Conservation (phyloP, 257 asterid genomes). For the Paraleonurus japonicus region DNA sequence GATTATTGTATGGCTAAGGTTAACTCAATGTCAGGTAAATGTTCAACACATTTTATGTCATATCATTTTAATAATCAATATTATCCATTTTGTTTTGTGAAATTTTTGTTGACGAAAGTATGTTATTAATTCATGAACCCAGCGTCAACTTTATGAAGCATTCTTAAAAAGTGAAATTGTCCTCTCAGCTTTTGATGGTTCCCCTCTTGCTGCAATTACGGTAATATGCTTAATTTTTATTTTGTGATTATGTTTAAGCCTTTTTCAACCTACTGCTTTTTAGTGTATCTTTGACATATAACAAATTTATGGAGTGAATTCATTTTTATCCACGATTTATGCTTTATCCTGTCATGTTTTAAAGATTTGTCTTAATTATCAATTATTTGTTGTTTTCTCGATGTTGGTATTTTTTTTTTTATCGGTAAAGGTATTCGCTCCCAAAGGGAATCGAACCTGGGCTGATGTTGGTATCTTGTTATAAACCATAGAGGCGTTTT, state of each 20-base stretch:
- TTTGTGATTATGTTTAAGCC: constrained; percentile 14
- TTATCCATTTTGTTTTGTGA: constrained; percentile 8
- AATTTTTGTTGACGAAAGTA: not conserved
- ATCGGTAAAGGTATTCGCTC: too few species aligned
- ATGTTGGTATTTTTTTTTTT: constrained; percentile 4
- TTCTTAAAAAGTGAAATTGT: constrained; percentile 93
- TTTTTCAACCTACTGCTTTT: not conserved
- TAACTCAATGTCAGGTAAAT: constrained; percentile 84
- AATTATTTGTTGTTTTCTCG: constrained; percentile 12
- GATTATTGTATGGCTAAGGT: constrained; percentile 81
- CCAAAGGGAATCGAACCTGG: too few species aligned
- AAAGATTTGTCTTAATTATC: not conserved
- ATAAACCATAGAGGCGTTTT: not conserved
- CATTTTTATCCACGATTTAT: not conserved
- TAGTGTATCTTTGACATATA: constrained; percentile 2
- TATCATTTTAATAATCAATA: not conserved
- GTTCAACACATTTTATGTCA: constrained; percentile 1
- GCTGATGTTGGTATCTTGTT: constrained; percentile 4
- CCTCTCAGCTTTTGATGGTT: constrained; percentile 84
- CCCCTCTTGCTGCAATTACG: constrained; percentile 97
- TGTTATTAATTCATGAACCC: constrained; percentile 24
- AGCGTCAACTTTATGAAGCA: constrained; percentile 92
- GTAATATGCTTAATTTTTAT: constrained; percentile 33
- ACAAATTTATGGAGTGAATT: not conserved
- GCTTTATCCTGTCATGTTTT: constrained; percentile 12